Conservation (phyloP, 371 early-diverging fungal species). For the Mortierella sp. region DNA sequence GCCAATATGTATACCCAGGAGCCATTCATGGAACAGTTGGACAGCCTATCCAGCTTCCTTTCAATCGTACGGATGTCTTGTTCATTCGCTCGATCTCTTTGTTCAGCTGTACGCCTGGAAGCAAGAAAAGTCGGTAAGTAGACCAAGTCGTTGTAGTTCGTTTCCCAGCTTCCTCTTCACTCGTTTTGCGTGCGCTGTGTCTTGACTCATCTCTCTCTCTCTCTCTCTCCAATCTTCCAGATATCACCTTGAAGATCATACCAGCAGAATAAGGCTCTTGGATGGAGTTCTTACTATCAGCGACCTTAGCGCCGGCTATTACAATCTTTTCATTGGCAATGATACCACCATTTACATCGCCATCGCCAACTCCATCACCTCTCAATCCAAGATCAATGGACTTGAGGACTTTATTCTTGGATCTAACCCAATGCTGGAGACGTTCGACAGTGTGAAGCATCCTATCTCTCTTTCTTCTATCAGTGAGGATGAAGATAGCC, state of each 20-base stretch:
- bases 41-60: constrained; percentile 48
- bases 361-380: constrained; percentile 4
- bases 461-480: constrained; percentile 13
- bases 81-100: constrained; percentile 22
- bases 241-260: constrained; percentile 27
- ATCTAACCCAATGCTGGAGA: constrained; percentile 34
- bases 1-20: constrained; percentile 3
- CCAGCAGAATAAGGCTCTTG: constrained; percentile 9
- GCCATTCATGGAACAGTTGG: constrained; percentile 48
- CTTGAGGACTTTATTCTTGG: constrained; percentile 19
- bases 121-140: constrained; percentile 36
- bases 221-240: not conserved
- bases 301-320: constrained; percentile 27
- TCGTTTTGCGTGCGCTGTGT: not conserved
- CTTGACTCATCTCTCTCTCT: no score
- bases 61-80: constrained; percentile 6
- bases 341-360: constrained; percentile 8
- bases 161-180: no score
- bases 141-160: no score
- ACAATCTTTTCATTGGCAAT: constrained; percentile 14
- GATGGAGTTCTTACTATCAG: constrained; percentile 22
- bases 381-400: constrained; percentile 3
- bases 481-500: not conserved
- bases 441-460: constrained; percentile 18
- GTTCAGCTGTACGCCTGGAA: constrained; percentile 35